Evolutionary conservation across 2,329 filamentous ascomycete genomes (phyloP), one percentile per base, ranked within the genome.

Genomic region (Aureobasidium sp.): DNA sequence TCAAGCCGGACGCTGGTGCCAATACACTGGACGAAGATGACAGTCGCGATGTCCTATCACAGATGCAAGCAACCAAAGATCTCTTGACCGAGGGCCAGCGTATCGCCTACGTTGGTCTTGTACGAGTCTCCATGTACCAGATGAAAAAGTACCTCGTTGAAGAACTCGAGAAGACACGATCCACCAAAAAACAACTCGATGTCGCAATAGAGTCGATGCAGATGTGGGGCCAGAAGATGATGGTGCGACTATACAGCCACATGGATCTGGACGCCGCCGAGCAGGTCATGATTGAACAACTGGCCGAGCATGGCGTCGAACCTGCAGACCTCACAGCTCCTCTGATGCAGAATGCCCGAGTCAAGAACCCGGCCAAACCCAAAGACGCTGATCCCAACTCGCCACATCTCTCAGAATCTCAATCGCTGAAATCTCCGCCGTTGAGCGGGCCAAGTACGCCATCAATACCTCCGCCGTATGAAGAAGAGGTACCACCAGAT

Each of bases 221-320:
- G 69, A 96, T 96, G 86, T 98, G 91, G 91, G 84, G 87, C 54
- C 93, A 98, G 68, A 94, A 94, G 73, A 95, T 95, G 79, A 98
- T 98, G 90, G 83, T 96, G 56, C 83, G 91, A 21, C 69, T 98
- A 11, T 98, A 97, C 68, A 75, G 82, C 11, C 93, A 98, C 70
- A 98, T 98, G 93, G 93, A 98, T 56, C 94, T 98, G 63, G 90
- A 84, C 64, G 76, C 85, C 19, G 84, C 81, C 12, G 93, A 98
- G 70, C 93, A 98, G 73, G 77, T 98, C 68, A 98, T 98, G 93
- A 96, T 98, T 60, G 93, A 98, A 71, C 93, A 98, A 69, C 76
- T 98, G 55, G 85, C 88, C 11, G 87, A 93, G 55, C 93, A 98
- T 70, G 93, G 91, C 4, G 90, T 98, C 6, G 77, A 89, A 57